Conservation (phyloP, 148 eudicot species). For the Chenopodium formosanum region DNA sequence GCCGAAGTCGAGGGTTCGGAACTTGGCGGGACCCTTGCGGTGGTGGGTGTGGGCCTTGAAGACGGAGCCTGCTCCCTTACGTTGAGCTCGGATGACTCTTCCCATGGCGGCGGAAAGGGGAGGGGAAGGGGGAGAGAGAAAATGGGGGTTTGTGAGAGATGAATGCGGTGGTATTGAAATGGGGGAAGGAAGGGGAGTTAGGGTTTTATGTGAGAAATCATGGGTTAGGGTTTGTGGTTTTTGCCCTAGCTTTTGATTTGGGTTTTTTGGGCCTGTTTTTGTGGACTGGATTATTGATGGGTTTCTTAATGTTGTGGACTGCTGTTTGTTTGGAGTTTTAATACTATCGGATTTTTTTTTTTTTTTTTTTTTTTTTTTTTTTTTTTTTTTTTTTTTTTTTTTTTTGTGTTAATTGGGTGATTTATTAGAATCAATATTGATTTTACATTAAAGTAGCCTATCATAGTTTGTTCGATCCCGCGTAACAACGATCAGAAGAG, state of each 20-base stretch:
- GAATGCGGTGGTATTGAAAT: not conserved
- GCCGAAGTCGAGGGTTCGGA: constrained; percentile 38
- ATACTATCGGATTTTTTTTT: too few relatives aligned
- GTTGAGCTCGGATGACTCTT: constrained; percentile 40
- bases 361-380: too few relatives aligned
- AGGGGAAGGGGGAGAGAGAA: not conserved
- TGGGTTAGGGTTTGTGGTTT: constrained; percentile 4
- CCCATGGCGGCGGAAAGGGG: constrained; percentile 28
- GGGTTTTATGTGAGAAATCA: not conserved
- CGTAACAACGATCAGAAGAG: too few relatives aligned
- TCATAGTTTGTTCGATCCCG: too few relatives aligned
- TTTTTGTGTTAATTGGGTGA: too few relatives aligned
- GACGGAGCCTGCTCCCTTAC: constrained; percentile 45
- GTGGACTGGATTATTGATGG: not conserved
- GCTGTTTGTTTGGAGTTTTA: too few relatives aligned
- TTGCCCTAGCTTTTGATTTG: not conserved
- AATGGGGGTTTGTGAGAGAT: not conserved
- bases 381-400: too few relatives aligned
- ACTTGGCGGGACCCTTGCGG: constrained; percentile 43
- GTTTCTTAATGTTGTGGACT: too few relatives aligned
- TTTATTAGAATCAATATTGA: too few relatives aligned
- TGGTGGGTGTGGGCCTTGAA: constrained; percentile 49
- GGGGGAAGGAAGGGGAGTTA: not conserved
- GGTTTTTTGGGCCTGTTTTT: not conserved
- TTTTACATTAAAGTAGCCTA: too few relatives aligned